Percentiles rank a stretch among this genome's conserved stretches.
Evolutionary conservation across 2,329 filamentous ascomycete genomes (phyloP).

Genomic region (Aspergillus quadricinctus): DNA sequence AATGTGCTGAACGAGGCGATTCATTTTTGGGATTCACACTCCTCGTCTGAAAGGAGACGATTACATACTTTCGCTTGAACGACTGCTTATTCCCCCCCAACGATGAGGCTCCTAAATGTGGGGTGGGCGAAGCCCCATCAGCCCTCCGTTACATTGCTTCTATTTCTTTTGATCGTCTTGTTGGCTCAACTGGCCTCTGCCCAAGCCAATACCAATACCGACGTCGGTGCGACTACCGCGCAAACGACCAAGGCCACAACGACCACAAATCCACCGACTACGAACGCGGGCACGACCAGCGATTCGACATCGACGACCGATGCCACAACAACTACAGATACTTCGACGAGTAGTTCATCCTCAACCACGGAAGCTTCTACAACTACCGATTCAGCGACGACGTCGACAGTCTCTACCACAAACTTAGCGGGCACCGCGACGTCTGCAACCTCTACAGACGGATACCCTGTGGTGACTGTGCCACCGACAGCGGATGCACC

Average conservation of each 20-base stretch:
- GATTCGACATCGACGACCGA: not conserved
- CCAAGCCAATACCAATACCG: conserved; percentile 5
- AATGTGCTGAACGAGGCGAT: not conserved
- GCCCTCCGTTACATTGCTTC: conserved; percentile 12
- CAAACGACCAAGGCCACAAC: not conserved
- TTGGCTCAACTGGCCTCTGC: conserved; percentile 15
- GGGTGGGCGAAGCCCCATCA: conserved; percentile 12
- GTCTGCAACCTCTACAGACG: conserved; percentile 32
- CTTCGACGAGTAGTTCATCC: conserved; percentile 17
- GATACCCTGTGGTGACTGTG: conserved; percentile 67
- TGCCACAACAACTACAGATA: conserved; percentile 10
- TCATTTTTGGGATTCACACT: not conserved
- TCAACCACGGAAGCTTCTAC: conserved; percentile 11
- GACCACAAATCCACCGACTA: not conserved
- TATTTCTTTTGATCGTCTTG: conserved; percentile 14
- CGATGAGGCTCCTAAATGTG: conserved; percentile 12
- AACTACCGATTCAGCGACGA: conserved; percentile 18
- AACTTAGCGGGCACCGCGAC: conserved; percentile 20
- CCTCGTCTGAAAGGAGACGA: not conserved
- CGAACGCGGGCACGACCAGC: not conserved
- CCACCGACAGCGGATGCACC: conserved; percentile 81
- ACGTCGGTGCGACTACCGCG: not conserved
- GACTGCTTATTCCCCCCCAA: conserved; percentile 1
- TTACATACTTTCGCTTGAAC: not conserved
- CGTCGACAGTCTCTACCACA: conserved; percentile 18